Evolutionary conservation across 495 filamentous ascomycete genomes (phyloP).

Genomic region (Bryoglossum gracile): DNA sequence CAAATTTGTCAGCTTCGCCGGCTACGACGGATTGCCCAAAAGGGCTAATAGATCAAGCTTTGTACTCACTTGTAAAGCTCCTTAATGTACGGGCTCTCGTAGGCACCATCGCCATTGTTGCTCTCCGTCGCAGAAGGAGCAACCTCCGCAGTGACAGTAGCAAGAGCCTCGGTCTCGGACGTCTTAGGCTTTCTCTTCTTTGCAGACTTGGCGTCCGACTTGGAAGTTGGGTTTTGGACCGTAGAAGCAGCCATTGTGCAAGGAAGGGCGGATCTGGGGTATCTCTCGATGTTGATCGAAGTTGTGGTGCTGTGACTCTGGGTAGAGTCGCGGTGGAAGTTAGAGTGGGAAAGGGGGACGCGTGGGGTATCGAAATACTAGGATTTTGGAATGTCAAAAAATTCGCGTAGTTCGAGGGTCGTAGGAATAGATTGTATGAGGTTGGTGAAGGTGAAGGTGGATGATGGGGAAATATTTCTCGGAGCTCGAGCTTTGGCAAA

Average conservation of each 20-base stretch:
- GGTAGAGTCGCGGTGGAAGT: too few relatives aligned
- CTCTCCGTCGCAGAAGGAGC: constrained; percentile 31
- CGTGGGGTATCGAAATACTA: too few relatives aligned
- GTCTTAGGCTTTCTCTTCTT: constrained; percentile 68
- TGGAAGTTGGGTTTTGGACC: constrained; percentile 43
- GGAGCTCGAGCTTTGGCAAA: background rate
- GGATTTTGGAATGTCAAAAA: too few relatives aligned
- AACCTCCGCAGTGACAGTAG: constrained; percentile 35
- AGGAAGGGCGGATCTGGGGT: too few relatives aligned
- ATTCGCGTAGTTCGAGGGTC: too few relatives aligned
- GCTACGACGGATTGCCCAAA: background rate
- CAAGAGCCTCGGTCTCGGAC: constrained; percentile 39
- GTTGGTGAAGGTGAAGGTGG: background rate
- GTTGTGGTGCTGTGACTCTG: constrained; percentile 2
- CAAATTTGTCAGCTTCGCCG: constrained; percentile 20
- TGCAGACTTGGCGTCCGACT: constrained; percentile 52
- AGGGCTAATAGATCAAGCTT: background rate
- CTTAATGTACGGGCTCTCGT: constrained; percentile 69
- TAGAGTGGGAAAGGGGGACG: too few relatives aligned
- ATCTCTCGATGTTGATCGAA: background rate
- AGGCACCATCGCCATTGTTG: constrained; percentile 45
- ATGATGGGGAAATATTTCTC: constrained; percentile 3
- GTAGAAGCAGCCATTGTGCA: constrained; percentile 41
- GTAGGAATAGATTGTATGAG: background rate
- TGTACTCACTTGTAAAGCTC: constrained; percentile 75